Evolutionary conservation across 768 basidiomycete species (phyloP).

Genomic region (Boletus insuetus): DNA sequence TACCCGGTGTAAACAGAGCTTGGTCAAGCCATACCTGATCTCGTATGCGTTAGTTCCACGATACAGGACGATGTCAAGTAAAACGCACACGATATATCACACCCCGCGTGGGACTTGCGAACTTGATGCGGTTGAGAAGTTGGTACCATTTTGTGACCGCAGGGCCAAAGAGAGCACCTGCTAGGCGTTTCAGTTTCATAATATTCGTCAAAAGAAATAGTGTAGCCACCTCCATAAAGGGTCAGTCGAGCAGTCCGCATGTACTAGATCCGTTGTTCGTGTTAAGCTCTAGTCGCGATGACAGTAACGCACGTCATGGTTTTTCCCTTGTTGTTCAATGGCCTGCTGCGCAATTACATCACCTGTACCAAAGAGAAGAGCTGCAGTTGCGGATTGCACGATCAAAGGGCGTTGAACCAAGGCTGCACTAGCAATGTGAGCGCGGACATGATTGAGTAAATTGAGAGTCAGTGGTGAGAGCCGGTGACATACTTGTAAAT

Average conservation of each 20-base stretch:
- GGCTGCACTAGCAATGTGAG: constrained; percentile 41
- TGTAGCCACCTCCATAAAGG: constrained; percentile 64
- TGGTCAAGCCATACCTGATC: constrained; percentile 80
- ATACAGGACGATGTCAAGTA: not conserved
- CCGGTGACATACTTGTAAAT: constrained; percentile 39
- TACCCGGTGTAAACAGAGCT: constrained; percentile 69
- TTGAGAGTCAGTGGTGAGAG: not conserved
- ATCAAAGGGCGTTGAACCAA: constrained; percentile 62
- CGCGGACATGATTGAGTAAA: constrained; percentile 7
- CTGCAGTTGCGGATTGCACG: constrained; percentile 63
- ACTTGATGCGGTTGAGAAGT: constrained; percentile 67
- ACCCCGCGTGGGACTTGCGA: constrained; percentile 55
- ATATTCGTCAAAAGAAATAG: not conserved
- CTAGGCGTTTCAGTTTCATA: not conserved
- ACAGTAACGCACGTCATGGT: constrained; percentile 66
- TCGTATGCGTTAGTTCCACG: not conserved
- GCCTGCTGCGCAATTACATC: constrained; percentile 86
- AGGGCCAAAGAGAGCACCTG: constrained; percentile 76
- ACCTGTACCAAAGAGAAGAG: constrained; percentile 67
- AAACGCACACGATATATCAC: constrained; percentile 58
- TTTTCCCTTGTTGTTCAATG: constrained; percentile 65
- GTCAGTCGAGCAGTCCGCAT: constrained; percentile 60
- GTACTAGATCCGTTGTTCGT: constrained; percentile 37
- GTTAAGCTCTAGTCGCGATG: not conserved
- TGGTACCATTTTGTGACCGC: constrained; percentile 81